A percentile compares a stretch with the other conserved stretches of the same genome.
phyloP scores from a whole-genome alignment of 2,329 filamentous ascomycete genomes.

The Seiridium unicorne region DNA sequence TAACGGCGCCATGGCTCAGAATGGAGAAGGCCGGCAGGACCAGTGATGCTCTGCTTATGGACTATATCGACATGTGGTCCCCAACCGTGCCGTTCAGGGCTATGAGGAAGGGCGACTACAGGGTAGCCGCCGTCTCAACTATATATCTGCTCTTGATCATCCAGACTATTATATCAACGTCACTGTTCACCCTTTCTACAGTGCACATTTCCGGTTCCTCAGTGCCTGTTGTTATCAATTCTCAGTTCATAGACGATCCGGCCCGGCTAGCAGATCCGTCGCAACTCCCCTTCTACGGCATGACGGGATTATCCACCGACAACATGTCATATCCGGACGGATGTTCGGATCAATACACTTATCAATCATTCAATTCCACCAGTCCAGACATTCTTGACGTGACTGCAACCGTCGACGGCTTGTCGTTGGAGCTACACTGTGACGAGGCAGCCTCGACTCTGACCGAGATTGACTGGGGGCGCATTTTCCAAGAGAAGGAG shows the following conservation, averaged over 20 bases:
- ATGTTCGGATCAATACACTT: slow-evolving; percentile 29
- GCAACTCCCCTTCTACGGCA: slow-evolving; percentile 29
- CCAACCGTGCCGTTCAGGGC: slow-evolving; percentile 6
- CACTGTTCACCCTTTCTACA: slow-evolving; percentile 22
- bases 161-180: slow-evolving; percentile 3
- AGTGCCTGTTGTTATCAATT: slow-evolving; percentile 22
- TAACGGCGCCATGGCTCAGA: neutral
- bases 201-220: slow-evolving; percentile 22
- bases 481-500: neutral
- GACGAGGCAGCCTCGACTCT: neutral
- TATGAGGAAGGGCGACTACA: neutral
- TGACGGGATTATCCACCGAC: slow-evolving; percentile 29
- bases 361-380: slow-evolving; percentile 29
- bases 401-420: slow-evolving; percentile 32
- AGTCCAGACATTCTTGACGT: slow-evolving; percentile 20
- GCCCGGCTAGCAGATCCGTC: slow-evolving; percentile 21
- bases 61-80: slow-evolving; percentile 6
- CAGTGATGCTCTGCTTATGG: slow-evolving; percentile 5
- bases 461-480: neutral
- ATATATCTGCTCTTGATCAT: slow-evolving; percentile 6
- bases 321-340: slow-evolving; percentile 28
- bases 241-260: slow-evolving; percentile 25
- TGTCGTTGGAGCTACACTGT: slow-evolving; percentile 30
- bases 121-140: neutral
- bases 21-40: neutral